These are phyloP conservation scores for Ceratocystis diversiconidia DNA, from an alignment of 2,329 filamentous ascomycete species.

Conservation along the genomic window DNA sequence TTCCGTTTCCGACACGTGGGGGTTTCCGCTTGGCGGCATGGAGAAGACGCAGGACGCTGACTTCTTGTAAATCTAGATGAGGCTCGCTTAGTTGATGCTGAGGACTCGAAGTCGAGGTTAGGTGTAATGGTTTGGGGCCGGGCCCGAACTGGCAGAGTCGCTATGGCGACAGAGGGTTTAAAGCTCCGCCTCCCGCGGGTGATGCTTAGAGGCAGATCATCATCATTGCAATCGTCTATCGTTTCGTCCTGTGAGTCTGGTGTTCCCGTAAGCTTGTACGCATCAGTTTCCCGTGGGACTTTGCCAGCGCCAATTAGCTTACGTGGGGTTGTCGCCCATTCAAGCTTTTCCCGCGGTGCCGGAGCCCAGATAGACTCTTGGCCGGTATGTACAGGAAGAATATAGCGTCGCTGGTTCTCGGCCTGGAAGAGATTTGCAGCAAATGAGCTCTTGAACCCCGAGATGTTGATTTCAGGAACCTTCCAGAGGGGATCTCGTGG, in stretches of 20 bases:
- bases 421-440: constrained; percentile 15
- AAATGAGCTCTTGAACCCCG: constrained; percentile 18
- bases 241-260: not conserved
- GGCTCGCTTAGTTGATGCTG: no score
- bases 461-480: constrained; percentile 18
- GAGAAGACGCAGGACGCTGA: not conserved
- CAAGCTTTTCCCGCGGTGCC: constrained; percentile 20
- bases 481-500: constrained; percentile 17
- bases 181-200: no score
- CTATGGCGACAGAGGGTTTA: no score
- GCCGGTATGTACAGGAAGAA: constrained; percentile 24
- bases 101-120: no score
- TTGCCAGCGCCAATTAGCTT: not conserved
- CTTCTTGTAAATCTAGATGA: no score
- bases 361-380: constrained; percentile 27
- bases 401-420: constrained; percentile 23
- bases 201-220: not conserved
- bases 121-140: no score
- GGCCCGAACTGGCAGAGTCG: no score
- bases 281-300: not conserved
- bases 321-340: constrained; percentile 16
- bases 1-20: not conserved
- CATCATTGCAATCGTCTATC: not conserved
- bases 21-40: not conserved
- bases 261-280: not conserved